Evolutionary conservation across 1,284 basidiomycete species (phyloP).

Genomic region (Blastosporella zonata): DNA sequence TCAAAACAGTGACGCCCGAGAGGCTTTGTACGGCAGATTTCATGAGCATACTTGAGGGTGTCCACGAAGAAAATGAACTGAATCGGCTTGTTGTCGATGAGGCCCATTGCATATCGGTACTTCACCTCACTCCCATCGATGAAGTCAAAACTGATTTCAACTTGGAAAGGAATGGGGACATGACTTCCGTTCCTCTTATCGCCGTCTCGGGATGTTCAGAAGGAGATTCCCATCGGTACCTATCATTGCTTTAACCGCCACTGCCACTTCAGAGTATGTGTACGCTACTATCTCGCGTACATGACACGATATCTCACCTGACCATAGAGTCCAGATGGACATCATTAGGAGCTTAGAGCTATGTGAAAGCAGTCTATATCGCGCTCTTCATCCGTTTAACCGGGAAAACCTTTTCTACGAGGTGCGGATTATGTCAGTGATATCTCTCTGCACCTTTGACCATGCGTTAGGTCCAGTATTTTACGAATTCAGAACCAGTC

Average conservation of each 20-base stretch:
- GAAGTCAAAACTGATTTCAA: background rate
- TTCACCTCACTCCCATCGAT: background rate
- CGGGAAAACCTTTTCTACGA: conserved; percentile 81
- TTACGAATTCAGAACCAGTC: conserved; percentile 44
- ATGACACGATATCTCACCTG: no score
- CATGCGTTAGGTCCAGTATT: conserved; percentile 57
- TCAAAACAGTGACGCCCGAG: conserved; percentile 61
- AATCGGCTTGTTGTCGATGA: conserved; percentile 80
- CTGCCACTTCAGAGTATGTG: conserved; percentile 60
- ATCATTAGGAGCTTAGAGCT: conserved; percentile 68
- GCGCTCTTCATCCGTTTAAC: conserved; percentile 78
- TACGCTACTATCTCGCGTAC: background rate
- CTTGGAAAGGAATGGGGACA: conserved; percentile 78
- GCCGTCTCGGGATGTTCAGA: conserved; percentile 69
- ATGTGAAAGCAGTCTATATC: conserved; percentile 50
- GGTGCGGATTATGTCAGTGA: conserved; percentile 31
- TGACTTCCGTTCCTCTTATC: conserved; percentile 74
- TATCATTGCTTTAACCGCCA: conserved; percentile 83
- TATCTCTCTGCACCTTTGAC: background rate
- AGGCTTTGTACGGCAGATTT: conserved; percentile 60
- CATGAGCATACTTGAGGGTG: conserved; percentile 43
- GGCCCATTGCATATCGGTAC: conserved; percentile 85
- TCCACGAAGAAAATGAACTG: conserved; percentile 56
- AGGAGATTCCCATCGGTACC: conserved; percentile 68
- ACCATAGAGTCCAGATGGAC: conserved; percentile 71